These are phyloP conservation scores for Pichia sp. DNA, from an alignment of 1,139 yeast species.

Conservation along the genomic window DNA sequence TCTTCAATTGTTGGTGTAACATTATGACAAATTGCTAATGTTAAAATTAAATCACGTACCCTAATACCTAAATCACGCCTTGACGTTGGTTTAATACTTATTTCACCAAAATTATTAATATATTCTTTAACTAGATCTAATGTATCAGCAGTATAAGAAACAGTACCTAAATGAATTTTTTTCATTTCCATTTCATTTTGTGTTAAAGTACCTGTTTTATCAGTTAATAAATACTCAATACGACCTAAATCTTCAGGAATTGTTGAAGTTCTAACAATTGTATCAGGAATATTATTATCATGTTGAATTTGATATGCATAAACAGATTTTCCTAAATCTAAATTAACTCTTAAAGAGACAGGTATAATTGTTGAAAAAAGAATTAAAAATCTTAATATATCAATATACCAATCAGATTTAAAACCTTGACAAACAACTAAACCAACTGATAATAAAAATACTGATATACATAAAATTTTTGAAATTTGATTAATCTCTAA, in stretches of 20 bases:
- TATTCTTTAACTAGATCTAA: conserved; percentile 81
- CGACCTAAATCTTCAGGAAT: conserved; percentile 97
- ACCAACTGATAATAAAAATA: conserved; percentile 66
- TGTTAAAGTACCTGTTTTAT: conserved; percentile 95
- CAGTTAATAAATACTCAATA: conserved; percentile 84
- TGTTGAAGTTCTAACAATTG: conserved; percentile 93
- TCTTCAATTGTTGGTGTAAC: conserved; percentile 84
- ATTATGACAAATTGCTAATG: conserved; percentile 89
- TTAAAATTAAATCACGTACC: conserved; percentile 72
- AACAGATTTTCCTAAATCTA: conserved; percentile 92
- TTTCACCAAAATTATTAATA: conserved; percentile 35
- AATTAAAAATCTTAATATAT: conserved; percentile 82
- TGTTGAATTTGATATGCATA: conserved; percentile 94
- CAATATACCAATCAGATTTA: conserved; percentile 75
- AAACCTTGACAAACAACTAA: conserved; percentile 80
- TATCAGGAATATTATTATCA: conserved; percentile 71
- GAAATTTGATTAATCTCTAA: conserved; percentile 84
- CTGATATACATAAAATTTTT: conserved; percentile 82
- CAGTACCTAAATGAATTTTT: conserved; percentile 85
- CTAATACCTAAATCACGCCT: conserved; percentile 65
- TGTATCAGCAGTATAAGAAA: conserved; percentile 86
- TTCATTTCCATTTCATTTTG: conserved; percentile 98
- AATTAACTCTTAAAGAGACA: conserved; percentile 85
- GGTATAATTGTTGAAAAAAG: conserved; percentile 94
- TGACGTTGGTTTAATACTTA: conserved; percentile 27